Conservation (phyloP, 768 basidiomycete species). For the Plicaturopsis crispa region DNA sequence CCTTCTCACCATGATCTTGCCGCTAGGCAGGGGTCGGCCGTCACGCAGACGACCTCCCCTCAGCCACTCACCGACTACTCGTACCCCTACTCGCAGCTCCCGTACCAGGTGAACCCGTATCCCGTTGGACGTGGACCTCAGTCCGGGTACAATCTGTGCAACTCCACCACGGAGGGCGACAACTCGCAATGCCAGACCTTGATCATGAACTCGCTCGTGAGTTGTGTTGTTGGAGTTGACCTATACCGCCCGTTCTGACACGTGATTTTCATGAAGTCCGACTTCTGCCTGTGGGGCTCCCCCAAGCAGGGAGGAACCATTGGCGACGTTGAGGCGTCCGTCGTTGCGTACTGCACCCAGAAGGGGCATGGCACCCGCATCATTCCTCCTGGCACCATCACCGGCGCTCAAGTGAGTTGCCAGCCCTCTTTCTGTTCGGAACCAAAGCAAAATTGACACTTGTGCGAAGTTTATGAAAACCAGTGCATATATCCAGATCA, state of each 20-base stretch:
- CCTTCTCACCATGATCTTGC: neutral
- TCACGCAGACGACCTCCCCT: neutral
- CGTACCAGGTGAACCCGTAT: slow-evolving; percentile 36
- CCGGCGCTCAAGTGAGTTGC: slow-evolving; percentile 37
- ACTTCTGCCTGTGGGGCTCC: slow-evolving; percentile 57
- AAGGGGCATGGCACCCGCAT: slow-evolving; percentile 53
- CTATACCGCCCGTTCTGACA: neutral
- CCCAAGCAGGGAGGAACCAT: slow-evolving; percentile 39
- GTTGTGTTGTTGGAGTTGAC: slow-evolving; percentile 4
- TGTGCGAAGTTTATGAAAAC: slow-evolving; percentile 36
- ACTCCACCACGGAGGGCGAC: slow-evolving; percentile 56
- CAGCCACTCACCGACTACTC: neutral
- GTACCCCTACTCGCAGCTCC: slow-evolving; percentile 20
- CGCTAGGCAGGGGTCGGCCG: neutral
- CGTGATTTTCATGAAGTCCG: slow-evolving; percentile 11
- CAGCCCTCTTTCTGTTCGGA: neutral
- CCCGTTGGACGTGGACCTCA: slow-evolving; percentile 45
- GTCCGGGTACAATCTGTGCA: slow-evolving; percentile 60
- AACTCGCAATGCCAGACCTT: slow-evolving; percentile 51
- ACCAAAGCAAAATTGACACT: neutral
- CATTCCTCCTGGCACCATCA: slow-evolving; percentile 50
- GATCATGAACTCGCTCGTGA: slow-evolving; percentile 50
- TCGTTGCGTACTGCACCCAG: slow-evolving; percentile 67
- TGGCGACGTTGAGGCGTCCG: slow-evolving; percentile 50
- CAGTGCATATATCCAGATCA: slow-evolving; percentile 44